Evolutionary conservation across 129 eudicot species (phyloP).

Genomic region (Flaveria bidentis): DNA sequence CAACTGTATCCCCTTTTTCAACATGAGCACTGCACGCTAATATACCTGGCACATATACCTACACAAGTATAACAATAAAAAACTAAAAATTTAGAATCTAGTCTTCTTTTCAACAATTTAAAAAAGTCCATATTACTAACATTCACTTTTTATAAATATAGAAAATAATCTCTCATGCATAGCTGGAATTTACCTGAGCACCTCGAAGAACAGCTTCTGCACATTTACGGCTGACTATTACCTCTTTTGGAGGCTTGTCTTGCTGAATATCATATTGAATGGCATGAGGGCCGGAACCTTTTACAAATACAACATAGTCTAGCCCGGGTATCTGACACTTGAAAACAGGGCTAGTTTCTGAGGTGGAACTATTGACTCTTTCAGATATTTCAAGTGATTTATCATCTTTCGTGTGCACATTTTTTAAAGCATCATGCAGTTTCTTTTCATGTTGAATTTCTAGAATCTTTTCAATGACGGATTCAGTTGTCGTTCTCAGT

Average conservation of each 20-base stretch:
- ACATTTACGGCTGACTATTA: slow-evolving; percentile 95
- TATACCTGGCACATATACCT: slow-evolving; percentile 98
- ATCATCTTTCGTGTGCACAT: slow-evolving; percentile 12
- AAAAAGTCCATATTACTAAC: neutral
- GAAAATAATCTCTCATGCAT: neutral
- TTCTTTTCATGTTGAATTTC: slow-evolving; percentile 46
- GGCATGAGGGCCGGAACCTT: slow-evolving; percentile 90
- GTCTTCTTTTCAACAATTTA: slow-evolving; percentile 1
- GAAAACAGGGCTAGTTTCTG: slow-evolving; percentile 35
- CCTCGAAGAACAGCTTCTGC: slow-evolving; percentile 99
- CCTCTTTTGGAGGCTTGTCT: slow-evolving; percentile 72
- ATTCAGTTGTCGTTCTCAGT: slow-evolving; percentile 65
- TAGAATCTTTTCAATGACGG: slow-evolving; percentile 65
- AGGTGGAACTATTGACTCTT: slow-evolving; percentile 16
- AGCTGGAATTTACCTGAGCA: slow-evolving; percentile 62
- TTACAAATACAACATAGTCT: slow-evolving; percentile 81
- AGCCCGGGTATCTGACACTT: slow-evolving; percentile 83
- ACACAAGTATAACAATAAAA: slow-evolving; percentile 23
- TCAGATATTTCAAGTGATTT: slow-evolving; percentile 26
- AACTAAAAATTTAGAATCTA: neutral
- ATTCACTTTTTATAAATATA: neutral
- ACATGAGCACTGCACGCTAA: slow-evolving; percentile 98
- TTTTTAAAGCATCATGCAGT: slow-evolving; percentile 22
- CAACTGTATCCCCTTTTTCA: slow-evolving; percentile 84
- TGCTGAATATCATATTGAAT: slow-evolving; percentile 53